Conservation (phyloP, 2,329 filamentous ascomycete genomes). For the Fusarium sacchari region DNA sequence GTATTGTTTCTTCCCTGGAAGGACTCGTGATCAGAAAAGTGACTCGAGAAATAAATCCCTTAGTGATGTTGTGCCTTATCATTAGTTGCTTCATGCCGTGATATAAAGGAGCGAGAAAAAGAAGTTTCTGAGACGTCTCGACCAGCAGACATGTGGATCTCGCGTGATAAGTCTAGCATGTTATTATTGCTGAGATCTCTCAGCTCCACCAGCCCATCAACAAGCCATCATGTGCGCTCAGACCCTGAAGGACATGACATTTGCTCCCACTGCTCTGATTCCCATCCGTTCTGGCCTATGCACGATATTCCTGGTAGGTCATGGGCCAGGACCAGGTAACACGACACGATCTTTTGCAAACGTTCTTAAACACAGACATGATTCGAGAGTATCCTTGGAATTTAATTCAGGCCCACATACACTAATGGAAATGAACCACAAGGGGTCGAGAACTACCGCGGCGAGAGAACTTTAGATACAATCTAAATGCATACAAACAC, state of each 20-base stretch:
- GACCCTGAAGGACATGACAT: not conserved
- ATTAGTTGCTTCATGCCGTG: too few relatives aligned
- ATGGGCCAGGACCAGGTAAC: not conserved
- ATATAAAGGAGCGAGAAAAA: too few relatives aligned
- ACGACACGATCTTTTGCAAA: accelerated
- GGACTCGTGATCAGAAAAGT: too few relatives aligned
- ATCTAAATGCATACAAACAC: accelerated
- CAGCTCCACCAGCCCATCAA: not conserved
- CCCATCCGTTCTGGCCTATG: accelerated
- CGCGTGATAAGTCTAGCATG: not conserved
- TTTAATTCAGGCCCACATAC: too few relatives aligned
- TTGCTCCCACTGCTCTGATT: not conserved
- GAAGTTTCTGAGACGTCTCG: not conserved
- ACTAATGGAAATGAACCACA: not conserved
- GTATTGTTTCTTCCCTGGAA: too few relatives aligned
- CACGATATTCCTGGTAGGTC: not conserved
- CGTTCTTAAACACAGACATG: accelerated
- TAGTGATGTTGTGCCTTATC: too few relatives aligned
- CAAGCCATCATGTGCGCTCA: not conserved
- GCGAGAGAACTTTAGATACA: accelerated
- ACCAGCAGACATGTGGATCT: not conserved
- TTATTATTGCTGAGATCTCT: not conserved
- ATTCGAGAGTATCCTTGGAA: not conserved
- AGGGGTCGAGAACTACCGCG: not conserved
- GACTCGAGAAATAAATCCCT: too few relatives aligned